These are phyloP conservation scores for Calonectria pseudoreteaudii DNA, from an alignment of 2,329 filamentous ascomycete species.

Conservation along the genomic window DNA sequence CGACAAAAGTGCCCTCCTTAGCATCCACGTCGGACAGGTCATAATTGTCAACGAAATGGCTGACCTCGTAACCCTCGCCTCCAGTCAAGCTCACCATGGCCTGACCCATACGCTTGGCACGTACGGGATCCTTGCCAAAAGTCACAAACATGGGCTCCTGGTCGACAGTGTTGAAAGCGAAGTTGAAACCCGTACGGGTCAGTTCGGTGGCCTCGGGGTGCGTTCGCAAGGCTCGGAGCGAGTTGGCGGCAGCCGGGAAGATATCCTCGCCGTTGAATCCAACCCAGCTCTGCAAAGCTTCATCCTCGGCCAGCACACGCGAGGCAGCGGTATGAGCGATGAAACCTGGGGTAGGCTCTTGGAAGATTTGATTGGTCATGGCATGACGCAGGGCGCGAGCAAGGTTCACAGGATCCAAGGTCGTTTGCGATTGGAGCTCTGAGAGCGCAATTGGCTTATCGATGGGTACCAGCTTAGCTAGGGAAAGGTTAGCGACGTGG, in stretches of 20 bases:
- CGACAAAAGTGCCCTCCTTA: slow-evolving; percentile 63
- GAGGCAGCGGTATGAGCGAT: slow-evolving; percentile 69
- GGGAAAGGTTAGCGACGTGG: slow-evolving; percentile 8
- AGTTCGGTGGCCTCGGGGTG: slow-evolving; percentile 62
- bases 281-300: slow-evolving; percentile 63
- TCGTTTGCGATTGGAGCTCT: slow-evolving; percentile 59
- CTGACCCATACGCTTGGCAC: slow-evolving; percentile 63
- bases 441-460: slow-evolving; percentile 57
- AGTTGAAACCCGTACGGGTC: slow-evolving; percentile 63
- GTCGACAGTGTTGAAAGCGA: slow-evolving; percentile 62
- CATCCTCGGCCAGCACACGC: slow-evolving; percentile 61
- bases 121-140: slow-evolving; percentile 59
- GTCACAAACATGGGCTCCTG: slow-evolving; percentile 66
- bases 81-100: slow-evolving; percentile 67
- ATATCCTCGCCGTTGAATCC: slow-evolving; percentile 67
- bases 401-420: slow-evolving; percentile 62
- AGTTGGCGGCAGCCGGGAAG: slow-evolving; percentile 61
- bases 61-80: slow-evolving; percentile 67
- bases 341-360: slow-evolving; percentile 60
- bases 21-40: slow-evolving; percentile 62
- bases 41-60: slow-evolving; percentile 65
- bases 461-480: slow-evolving; percentile 64
- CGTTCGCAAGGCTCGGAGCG: slow-evolving; percentile 56
- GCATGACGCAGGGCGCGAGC: slow-evolving; percentile 65
- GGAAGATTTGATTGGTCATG: slow-evolving; percentile 69